A percentile compares a stretch with the other conserved stretches of the same genome.
These are phyloP conservation scores for Chlorella sp. DNA, from an alignment of 139 green algal genomes.

Conservation along the genomic window DNA sequence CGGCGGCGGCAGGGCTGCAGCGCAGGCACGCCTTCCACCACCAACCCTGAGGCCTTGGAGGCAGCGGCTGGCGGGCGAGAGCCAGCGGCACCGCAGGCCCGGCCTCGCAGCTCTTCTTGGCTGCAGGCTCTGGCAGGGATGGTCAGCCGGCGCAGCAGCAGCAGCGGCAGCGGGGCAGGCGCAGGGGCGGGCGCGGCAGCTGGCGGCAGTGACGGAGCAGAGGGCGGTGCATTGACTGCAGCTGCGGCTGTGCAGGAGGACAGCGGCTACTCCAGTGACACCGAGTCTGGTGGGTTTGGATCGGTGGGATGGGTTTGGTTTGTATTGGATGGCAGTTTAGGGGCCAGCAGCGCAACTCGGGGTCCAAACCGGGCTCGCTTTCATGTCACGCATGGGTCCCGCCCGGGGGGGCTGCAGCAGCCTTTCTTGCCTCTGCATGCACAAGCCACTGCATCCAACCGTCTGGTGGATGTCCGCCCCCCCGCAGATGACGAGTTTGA, in stretches of 20 bases:
- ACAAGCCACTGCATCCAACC: neutral
- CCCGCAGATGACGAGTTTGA: slow-evolving; percentile 1
- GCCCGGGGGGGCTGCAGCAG: no score
- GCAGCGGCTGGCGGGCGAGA: no score
- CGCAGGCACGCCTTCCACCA: no score
- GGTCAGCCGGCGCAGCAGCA: neutral
- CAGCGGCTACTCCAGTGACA: slow-evolving; percentile 25
- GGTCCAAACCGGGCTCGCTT: no score
- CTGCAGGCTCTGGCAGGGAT: neutral
- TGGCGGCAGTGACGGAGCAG: neutral
- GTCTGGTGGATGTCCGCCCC: neutral
- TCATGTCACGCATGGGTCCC: no score
- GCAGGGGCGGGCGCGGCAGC: neutral
- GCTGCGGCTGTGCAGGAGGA: neutral
- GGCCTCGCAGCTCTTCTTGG: neutral
- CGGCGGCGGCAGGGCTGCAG: no score
- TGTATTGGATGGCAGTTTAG: no score
- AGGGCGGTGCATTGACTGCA: neutral
- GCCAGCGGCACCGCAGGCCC: neutral
- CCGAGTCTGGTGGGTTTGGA: slow-evolving; percentile 1
- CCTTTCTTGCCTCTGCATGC: no score
- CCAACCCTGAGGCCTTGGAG: no score
- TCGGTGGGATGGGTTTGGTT: no score
- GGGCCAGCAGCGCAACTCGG: no score
- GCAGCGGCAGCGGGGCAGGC: neutral